Conservation (phyloP, 768 basidiomycete species). For the Lentinula sp. region DNA sequence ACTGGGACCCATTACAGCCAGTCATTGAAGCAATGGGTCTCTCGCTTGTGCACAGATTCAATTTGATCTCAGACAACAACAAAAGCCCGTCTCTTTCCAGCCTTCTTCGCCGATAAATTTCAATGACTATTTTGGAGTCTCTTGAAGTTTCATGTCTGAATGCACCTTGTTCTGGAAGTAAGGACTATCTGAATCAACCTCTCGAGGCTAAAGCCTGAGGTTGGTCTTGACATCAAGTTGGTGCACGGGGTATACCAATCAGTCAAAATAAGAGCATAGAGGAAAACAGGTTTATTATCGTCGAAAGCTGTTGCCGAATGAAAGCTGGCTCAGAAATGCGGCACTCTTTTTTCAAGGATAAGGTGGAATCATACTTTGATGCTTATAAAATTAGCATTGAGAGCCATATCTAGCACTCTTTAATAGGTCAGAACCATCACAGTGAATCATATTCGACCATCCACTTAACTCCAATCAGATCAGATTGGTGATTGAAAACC, state of each 20-base stretch:
- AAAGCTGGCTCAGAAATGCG: constrained; percentile 45
- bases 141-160: neutral
- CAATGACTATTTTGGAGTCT: neutral
- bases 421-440: too few species aligned
- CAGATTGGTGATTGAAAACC: too few species aligned
- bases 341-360: constrained; percentile 5
- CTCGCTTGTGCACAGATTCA: constrained; percentile 75
- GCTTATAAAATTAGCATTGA: too few species aligned
- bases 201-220: constrained; percentile 56
- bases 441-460: too few species aligned
- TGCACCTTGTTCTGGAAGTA: constrained; percentile 39
- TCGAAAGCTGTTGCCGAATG: constrained; percentile 56
- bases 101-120: constrained; percentile 65
- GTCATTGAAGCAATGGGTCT: constrained; percentile 79
- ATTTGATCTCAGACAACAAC: constrained; percentile 27
- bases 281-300: constrained; percentile 5
- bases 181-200: constrained; percentile 55
- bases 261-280: constrained; percentile 56
- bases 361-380: too few species aligned
- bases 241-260: constrained; percentile 90
- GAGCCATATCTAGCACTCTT: too few species aligned
- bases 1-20: constrained; percentile 37
- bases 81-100: constrained; percentile 63
- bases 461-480: too few species aligned
- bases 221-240: constrained; percentile 78